Conservation (phyloP, 2,329 filamentous ascomycete genomes). For the Didymellaceae sp. region DNA sequence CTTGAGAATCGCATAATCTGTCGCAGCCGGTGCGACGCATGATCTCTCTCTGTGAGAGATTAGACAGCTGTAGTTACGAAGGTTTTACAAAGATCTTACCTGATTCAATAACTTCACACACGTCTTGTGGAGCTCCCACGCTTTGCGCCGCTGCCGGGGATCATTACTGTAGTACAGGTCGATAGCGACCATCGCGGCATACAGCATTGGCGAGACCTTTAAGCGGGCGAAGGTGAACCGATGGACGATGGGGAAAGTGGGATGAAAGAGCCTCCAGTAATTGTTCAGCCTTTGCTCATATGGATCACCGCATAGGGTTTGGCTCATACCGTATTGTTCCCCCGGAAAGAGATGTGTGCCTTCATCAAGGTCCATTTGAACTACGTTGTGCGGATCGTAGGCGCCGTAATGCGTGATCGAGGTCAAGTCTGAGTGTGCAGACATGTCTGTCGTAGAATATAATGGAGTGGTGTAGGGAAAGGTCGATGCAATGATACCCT, state of each 20-base stretch:
- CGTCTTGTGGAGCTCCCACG: conserved; percentile 50
- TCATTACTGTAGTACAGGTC: conserved; percentile 51
- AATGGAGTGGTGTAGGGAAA: conserved; percentile 34
- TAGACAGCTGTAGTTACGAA: conserved; percentile 13
- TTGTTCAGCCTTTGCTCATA: conserved; percentile 52
- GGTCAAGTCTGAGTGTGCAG: conserved; percentile 28
- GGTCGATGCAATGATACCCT: conserved; percentile 30
- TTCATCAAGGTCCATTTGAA: conserved; percentile 48
- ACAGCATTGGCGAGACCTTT: conserved; percentile 51
- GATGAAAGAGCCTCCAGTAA: conserved; percentile 56
- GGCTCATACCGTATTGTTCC: conserved; percentile 48
- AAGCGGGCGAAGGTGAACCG: conserved; percentile 48
- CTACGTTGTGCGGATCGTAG: conserved; percentile 41
- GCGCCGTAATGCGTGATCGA: conserved; percentile 34
- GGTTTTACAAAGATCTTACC: conserved; percentile 22
- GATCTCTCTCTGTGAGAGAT: conserved; percentile 35
- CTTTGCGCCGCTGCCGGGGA: conserved; percentile 43
- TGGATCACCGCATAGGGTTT: conserved; percentile 39
- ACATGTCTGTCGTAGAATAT: conserved; percentile 35
- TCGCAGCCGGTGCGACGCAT: conserved; percentile 34
- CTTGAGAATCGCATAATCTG: conserved; percentile 52
- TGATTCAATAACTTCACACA: conserved; percentile 51
- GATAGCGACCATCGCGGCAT: conserved; percentile 53
- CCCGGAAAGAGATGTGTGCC: conserved; percentile 43
- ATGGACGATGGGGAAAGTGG: conserved; percentile 54